These are phyloP conservation scores for Kwoniella mangroviensis DNA, from an alignment of 768 basidiomycete species.

Conservation along the genomic window DNA sequence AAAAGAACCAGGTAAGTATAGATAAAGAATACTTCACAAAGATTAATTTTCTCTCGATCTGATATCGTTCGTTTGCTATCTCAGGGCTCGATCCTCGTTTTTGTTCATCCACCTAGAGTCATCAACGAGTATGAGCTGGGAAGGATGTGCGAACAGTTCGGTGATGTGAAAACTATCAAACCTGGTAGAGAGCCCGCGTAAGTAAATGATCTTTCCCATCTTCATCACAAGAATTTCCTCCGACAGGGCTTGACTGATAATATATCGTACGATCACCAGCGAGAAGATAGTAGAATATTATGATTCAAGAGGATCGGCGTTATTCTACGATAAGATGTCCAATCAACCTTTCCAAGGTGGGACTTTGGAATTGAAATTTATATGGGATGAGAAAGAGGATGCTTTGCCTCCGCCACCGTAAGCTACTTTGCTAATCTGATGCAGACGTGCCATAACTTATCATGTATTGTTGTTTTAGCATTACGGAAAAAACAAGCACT, in stretches of 20 bases:
- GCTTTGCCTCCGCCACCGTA: constrained; percentile 62
- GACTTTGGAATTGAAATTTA: constrained; percentile 81
- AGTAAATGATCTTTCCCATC: constrained; percentile 67
- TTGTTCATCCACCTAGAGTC: constrained; percentile 70
- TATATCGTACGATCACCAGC: constrained; percentile 60
- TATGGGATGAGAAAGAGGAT: constrained; percentile 75
- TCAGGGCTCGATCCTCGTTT: constrained; percentile 83
- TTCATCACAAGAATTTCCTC: background rate
- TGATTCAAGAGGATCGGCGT: constrained; percentile 75
- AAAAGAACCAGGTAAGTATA: constrained; percentile 77
- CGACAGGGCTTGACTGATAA: constrained; percentile 52
- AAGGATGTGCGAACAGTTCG: constrained; percentile 83
- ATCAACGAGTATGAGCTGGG: constrained; percentile 86
- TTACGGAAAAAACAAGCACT: no score
- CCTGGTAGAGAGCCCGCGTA: constrained; percentile 55
- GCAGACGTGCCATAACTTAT: no score
- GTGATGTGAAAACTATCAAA: constrained; percentile 82
- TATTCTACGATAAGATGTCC: constrained; percentile 78
- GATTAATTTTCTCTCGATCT: no score
- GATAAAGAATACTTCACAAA: no score
- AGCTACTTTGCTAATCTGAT: constrained; percentile 42
- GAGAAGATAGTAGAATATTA: constrained; percentile 93
- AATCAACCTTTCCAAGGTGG: constrained; percentile 82
- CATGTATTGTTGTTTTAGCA: no score
- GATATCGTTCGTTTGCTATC: background rate